Evolutionary conservation across 2,329 filamentous ascomycete genomes (phyloP).

Genomic region (Alternaria infectoria): DNA sequence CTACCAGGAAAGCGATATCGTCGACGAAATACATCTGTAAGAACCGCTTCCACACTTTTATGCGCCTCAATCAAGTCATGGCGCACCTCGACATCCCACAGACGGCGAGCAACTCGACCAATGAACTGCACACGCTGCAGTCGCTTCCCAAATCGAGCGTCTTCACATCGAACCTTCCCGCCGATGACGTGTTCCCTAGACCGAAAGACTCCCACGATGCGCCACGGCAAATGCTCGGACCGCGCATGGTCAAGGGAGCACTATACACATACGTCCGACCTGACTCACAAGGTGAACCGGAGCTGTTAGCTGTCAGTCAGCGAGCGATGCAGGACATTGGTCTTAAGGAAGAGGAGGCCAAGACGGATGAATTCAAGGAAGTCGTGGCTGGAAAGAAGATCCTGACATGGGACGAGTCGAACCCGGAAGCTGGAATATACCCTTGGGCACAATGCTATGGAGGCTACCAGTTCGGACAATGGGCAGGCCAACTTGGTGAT

Average conservation of each 20-base stretch:
- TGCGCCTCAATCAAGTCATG: conserved; percentile 54
- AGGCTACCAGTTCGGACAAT: conserved; percentile 74
- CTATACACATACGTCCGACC: conserved; percentile 92
- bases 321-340: conserved; percentile 83
- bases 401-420: conserved; percentile 74
- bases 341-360: conserved; percentile 70
- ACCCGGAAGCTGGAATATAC: conserved; percentile 68
- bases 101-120: conserved; percentile 14
- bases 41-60: conserved; percentile 17
- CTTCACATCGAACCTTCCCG: conserved; percentile 71
- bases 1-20: conserved; percentile 1
- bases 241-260: conserved; percentile 83
- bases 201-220: conserved; percentile 82
- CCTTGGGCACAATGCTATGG: conserved; percentile 99
- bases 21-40: conserved; percentile 8
- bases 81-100: conserved; percentile 49
- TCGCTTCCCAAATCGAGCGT: conserved; percentile 69
- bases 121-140: conserved; percentile 45
- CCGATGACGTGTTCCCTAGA: conserved; percentile 80
- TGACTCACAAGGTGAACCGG: conserved; percentile 71
- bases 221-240: conserved; percentile 75
- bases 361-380: conserved; percentile 75
- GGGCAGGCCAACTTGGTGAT: conserved; percentile 95
- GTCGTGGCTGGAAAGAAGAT: conserved; percentile 84
- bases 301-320: conserved; percentile 81